A percentile compares a stretch with the other conserved stretches of the same genome.
Conservation (phyloP, 192 early-diverging fungal genomes). For the Lunasporangiospora selenospora region DNA sequence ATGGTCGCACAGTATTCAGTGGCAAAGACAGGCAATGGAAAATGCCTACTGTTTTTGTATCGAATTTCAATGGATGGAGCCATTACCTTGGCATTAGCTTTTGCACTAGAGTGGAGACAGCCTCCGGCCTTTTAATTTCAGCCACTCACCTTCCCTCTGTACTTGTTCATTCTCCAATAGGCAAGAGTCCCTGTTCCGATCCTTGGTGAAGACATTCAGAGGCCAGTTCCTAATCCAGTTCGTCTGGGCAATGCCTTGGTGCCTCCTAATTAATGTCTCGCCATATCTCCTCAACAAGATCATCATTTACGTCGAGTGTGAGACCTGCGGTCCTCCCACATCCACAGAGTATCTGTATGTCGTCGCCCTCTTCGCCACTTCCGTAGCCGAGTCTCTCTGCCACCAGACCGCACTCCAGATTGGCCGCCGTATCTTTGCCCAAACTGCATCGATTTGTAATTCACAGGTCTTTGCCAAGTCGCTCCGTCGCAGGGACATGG, state of each 20-base stretch:
- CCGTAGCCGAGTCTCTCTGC: slow-evolving; percentile 45
- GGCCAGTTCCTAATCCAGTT: slow-evolving; percentile 18
- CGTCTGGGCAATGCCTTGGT: slow-evolving; percentile 15
- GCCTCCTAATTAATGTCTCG: slow-evolving; percentile 7
- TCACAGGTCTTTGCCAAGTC: slow-evolving; percentile 55
- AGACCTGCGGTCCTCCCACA: slow-evolving; percentile 27
- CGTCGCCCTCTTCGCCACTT: slow-evolving; percentile 57
- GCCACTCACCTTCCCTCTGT: too few relatives aligned
- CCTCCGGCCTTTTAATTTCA: too few relatives aligned
- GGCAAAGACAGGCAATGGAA: too few relatives aligned
- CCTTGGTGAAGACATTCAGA: slow-evolving; percentile 10
- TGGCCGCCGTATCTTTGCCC: slow-evolving; percentile 67
- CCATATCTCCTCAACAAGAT: slow-evolving; percentile 37
- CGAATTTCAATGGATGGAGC: too few relatives aligned
- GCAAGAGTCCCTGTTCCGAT: slow-evolving; percentile 7
- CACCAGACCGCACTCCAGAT: slow-evolving; percentile 63
- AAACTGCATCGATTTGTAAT: slow-evolving; percentile 49
- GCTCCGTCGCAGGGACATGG: slow-evolving; percentile 50
- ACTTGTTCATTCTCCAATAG: too few relatives aligned
- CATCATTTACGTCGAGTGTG: slow-evolving; percentile 38
- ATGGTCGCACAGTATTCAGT: too few relatives aligned
- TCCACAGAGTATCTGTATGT: slow-evolving; percentile 58
- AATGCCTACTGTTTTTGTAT: too few relatives aligned
- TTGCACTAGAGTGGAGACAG: too few relatives aligned
- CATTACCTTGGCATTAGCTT: too few relatives aligned